A percentile compares a stretch with the other conserved stretches of the same genome.
phyloP scores from a whole-genome alignment of 768 basidiomycete genomes.

The Agaricus blazei region DNA sequence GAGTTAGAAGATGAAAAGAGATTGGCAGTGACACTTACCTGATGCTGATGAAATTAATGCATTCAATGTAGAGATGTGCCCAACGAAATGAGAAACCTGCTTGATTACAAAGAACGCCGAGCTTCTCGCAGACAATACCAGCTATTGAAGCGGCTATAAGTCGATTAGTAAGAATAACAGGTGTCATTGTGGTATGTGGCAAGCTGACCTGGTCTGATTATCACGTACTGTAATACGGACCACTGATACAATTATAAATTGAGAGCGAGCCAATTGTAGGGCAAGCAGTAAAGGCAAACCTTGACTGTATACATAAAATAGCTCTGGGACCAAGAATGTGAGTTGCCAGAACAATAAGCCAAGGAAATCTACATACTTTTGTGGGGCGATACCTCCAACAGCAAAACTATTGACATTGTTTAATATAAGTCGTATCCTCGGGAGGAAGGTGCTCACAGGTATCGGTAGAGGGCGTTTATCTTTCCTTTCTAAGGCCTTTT shows the following conservation, averaged over 20 bases:
- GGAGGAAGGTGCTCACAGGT: slow-evolving; percentile 30
- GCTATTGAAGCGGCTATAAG: slow-evolving; percentile 55
- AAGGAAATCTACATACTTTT: slow-evolving; percentile 40
- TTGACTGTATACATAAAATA: slow-evolving; percentile 91
- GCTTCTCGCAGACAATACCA: slow-evolving; percentile 73
- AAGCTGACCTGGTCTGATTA: slow-evolving; percentile 51
- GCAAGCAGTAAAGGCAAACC: slow-evolving; percentile 31
- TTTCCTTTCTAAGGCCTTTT: slow-evolving; percentile 70
- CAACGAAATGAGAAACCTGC: slow-evolving; percentile 53
- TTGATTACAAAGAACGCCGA: slow-evolving; percentile 63
- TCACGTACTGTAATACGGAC: slow-evolving; percentile 86
- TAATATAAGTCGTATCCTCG: background rate
- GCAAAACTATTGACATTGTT: slow-evolving; percentile 49
- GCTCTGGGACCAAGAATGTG: slow-evolving; percentile 31
- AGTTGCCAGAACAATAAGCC: background rate
- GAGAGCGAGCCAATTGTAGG: background rate
- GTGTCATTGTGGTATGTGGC: background rate
- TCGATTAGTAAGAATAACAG: background rate
- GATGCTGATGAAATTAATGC: slow-evolving; percentile 77
- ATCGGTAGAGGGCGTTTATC: slow-evolving; percentile 71
- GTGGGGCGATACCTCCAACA: slow-evolving; percentile 80
- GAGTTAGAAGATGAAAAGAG: background rate
- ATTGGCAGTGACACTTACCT: slow-evolving; percentile 38
- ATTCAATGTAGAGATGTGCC: slow-evolving; percentile 67
- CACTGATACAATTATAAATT: slow-evolving; percentile 39